These are phyloP conservation scores for Colletotrichum destructivum DNA, from an alignment of 2,329 filamentous ascomycete genomes.

Conservation along the genomic window DNA sequence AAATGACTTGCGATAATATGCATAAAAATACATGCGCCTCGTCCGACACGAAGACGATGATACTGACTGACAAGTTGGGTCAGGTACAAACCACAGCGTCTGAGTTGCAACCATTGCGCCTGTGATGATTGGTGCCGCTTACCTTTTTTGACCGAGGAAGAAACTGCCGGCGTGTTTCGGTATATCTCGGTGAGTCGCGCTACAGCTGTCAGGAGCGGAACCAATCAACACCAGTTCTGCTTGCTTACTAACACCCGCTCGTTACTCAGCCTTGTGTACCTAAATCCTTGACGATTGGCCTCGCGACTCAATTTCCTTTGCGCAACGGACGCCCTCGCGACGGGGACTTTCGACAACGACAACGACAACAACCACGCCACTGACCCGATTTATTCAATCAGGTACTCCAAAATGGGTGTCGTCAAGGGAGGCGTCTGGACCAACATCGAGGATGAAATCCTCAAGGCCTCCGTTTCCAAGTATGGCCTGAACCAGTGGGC, in stretches of 20 bases:
- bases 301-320: slow-evolving; percentile 11
- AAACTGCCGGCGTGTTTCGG: background rate
- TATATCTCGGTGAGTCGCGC: slow-evolving; percentile 9
- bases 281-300: slow-evolving; percentile 36
- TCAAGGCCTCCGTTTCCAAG: slow-evolving; percentile 95
- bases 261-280: slow-evolving; percentile 34
- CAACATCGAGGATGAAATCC: slow-evolving; percentile 92
- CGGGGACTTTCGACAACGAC: slow-evolving; percentile 20
- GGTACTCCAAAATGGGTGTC: slow-evolving; percentile 71
- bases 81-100: background rate
- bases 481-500: slow-evolving; percentile 99
- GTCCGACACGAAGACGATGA: background rate
- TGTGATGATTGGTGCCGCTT: background rate
- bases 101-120: background rate
- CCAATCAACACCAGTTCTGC: slow-evolving; percentile 2
- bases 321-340: slow-evolving; percentile 37
- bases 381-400: slow-evolving; percentile 3
- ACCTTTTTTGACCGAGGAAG: background rate
- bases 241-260: slow-evolving; percentile 28
- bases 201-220: background rate
- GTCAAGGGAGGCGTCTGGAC: slow-evolving; percentile 84
- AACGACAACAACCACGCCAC: background rate
- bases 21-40: too few species aligned
- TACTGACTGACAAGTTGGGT: background rate
- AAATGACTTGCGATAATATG: too few species aligned